phyloP scores from a whole-genome alignment of 1,284 basidiomycete genomes.

The Inonotus obliquus region DNA sequence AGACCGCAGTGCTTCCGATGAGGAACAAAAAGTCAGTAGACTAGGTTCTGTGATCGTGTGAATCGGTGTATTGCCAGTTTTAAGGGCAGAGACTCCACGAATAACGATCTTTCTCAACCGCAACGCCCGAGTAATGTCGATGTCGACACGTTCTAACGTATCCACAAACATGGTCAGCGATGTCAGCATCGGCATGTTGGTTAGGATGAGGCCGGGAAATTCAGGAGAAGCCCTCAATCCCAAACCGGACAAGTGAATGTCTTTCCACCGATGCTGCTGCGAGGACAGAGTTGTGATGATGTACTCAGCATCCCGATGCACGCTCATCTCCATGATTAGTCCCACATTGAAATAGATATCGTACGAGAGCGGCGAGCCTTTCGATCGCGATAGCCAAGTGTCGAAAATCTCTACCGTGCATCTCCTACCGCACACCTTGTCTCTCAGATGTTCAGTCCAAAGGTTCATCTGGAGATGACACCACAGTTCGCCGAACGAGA shows the following conservation, averaged over 20 bases:
- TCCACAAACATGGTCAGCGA: background rate
- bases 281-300: background rate
- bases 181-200: background rate
- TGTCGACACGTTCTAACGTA: background rate
- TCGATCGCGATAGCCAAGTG: background rate
- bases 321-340: background rate
- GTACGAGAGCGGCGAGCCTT: background rate
- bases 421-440: background rate
- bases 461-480: background rate
- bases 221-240: background rate
- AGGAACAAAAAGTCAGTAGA: background rate
- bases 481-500: background rate
- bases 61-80: background rate
- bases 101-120: background rate
- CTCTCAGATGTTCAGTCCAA: background rate
- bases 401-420: background rate
- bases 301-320: background rate
- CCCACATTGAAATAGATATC: background rate
- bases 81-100: background rate
- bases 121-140: background rate
- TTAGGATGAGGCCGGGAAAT: background rate
- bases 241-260: background rate
- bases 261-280: background rate
- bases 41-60: background rate
- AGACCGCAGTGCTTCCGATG: background rate